These are phyloP conservation scores for Styphnolobium japonicum DNA, from an alignment of 306 rosid genomes.

Conservation along the genomic window DNA sequence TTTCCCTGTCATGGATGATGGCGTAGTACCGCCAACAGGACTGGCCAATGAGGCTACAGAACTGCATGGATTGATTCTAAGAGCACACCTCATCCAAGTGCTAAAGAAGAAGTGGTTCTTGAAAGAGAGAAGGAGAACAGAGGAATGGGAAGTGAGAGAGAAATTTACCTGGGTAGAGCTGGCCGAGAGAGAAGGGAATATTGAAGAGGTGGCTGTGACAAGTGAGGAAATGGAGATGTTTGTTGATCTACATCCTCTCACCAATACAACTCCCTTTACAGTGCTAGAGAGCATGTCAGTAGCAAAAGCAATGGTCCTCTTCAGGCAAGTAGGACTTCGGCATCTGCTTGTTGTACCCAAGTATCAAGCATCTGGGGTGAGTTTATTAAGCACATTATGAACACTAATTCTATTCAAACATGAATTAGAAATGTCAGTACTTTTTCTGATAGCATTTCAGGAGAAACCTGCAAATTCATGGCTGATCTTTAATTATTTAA, in stretches of 20 bases:
- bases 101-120: conserved; percentile 81
- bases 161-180: conserved; percentile 72
- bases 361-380: conserved; percentile 72
- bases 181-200: conserved; percentile 67
- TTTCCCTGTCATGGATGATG: conserved; percentile 68
- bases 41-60: conserved; percentile 42
- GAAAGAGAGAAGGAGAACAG: conserved; percentile 69
- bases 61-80: conserved; percentile 73
- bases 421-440: neutral
- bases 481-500: neutral
- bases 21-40: conserved; percentile 41
- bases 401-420: neutral
- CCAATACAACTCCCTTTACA: conserved; percentile 76
- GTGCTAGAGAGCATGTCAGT: conserved; percentile 68
- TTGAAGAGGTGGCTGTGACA: conserved; percentile 70
- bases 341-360: conserved; percentile 82
- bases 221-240: conserved; percentile 80
- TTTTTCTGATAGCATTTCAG: neutral
- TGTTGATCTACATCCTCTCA: conserved; percentile 79
- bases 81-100: conserved; percentile 74
- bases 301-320: conserved; percentile 83
- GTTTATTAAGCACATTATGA: conserved; percentile 22
- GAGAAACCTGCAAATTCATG: neutral
- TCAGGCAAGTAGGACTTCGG: conserved; percentile 80
- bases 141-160: conserved; percentile 90